Percentiles rank a stretch among this genome's conserved stretches.
Evolutionary conservation across 2,329 filamentous ascomycete species (phyloP).

Genomic region (Clarireedia homoeocarpa): DNA sequence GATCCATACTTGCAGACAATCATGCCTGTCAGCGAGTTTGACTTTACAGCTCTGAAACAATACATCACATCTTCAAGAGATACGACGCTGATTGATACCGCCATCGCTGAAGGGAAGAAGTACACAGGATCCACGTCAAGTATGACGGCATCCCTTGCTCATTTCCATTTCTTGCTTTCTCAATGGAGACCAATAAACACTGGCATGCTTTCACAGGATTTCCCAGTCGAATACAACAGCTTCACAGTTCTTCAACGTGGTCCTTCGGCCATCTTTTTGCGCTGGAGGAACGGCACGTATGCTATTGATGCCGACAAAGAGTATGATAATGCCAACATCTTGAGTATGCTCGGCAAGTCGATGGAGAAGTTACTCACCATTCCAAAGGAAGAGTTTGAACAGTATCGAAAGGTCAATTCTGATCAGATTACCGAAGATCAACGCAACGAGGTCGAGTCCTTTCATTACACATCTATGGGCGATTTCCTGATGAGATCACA

Average conservation of each 20-base stretch:
- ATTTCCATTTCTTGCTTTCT: constrained; percentile 90
- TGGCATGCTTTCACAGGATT: constrained; percentile 57
- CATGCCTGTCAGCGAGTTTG: constrained; percentile 89
- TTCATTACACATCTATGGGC: constrained; percentile 78
- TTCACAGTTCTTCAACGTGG: constrained; percentile 68
- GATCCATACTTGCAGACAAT: constrained; percentile 89
- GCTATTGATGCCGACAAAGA: constrained; percentile 96
- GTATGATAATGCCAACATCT: constrained; percentile 73
- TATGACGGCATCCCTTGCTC: constrained; percentile 79
- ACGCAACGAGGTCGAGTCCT: constrained; percentile 65
- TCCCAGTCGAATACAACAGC: constrained; percentile 49
- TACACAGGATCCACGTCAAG: constrained; percentile 96
- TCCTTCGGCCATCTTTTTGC: constrained; percentile 74
- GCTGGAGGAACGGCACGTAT: constrained; percentile 77
- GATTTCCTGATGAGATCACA: constrained; percentile 94
- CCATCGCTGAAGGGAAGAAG: constrained; percentile 58
- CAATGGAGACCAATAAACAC: constrained; percentile 68
- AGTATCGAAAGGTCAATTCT: constrained; percentile 63
- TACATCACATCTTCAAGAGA: constrained; percentile 94
- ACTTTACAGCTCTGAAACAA: constrained; percentile 76
- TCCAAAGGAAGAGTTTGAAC: constrained; percentile 74
- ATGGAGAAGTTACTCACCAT: constrained; percentile 93
- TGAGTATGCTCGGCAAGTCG: constrained; percentile 88
- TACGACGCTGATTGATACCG: constrained; percentile 58
- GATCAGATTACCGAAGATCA: constrained; percentile 65